phyloP scores from a whole-genome alignment of 2,329 filamentous ascomycete genomes.

The Fusarium caatingaense region DNA sequence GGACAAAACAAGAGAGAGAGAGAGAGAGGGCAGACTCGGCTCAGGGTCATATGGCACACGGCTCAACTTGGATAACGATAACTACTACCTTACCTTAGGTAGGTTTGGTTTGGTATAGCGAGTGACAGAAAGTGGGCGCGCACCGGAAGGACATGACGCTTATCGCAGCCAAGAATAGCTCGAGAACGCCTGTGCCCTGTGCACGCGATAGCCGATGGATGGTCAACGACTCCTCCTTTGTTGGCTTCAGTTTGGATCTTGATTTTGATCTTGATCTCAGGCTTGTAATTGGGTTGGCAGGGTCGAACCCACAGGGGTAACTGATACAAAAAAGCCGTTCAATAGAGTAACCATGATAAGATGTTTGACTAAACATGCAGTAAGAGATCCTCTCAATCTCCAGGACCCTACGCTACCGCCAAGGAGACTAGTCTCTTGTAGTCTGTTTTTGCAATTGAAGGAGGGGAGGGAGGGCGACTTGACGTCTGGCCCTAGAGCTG shows the following conservation, averaged over 20 bases:
- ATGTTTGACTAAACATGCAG: slow-evolving; percentile 24
- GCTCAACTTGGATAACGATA: slow-evolving; percentile 31
- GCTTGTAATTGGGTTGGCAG: slow-evolving; percentile 28
- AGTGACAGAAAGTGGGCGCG: slow-evolving; percentile 26
- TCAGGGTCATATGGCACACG: slow-evolving; percentile 31
- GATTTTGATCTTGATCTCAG: slow-evolving; percentile 4
- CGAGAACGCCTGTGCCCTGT: slow-evolving; percentile 27
- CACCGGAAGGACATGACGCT: slow-evolving; percentile 40
- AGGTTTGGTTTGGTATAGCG: not conserved
- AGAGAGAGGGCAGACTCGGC: slow-evolving; percentile 30
- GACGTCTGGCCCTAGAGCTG: not conserved
- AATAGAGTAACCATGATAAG: slow-evolving; percentile 27
- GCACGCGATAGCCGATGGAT: slow-evolving; percentile 40
- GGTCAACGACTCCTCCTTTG: slow-evolving; percentile 25
- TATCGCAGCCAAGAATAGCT: slow-evolving; percentile 40
- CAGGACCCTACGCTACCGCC: slow-evolving; percentile 5
- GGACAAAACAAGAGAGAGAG: not conserved
- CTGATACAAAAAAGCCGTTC: slow-evolving; percentile 33
- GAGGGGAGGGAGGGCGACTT: slow-evolving; percentile 4
- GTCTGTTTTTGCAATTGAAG: slow-evolving; percentile 14
- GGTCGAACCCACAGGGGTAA: slow-evolving; percentile 25
- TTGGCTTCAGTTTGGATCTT: slow-evolving; percentile 3
- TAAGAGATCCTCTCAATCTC: slow-evolving; percentile 17
- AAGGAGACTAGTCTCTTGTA: slow-evolving; percentile 20
- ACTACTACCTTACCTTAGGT: not conserved